These are phyloP conservation scores for Herpetomonas muscarum DNA, from an alignment of 208 protist species.

Conservation along the genomic window DNA sequence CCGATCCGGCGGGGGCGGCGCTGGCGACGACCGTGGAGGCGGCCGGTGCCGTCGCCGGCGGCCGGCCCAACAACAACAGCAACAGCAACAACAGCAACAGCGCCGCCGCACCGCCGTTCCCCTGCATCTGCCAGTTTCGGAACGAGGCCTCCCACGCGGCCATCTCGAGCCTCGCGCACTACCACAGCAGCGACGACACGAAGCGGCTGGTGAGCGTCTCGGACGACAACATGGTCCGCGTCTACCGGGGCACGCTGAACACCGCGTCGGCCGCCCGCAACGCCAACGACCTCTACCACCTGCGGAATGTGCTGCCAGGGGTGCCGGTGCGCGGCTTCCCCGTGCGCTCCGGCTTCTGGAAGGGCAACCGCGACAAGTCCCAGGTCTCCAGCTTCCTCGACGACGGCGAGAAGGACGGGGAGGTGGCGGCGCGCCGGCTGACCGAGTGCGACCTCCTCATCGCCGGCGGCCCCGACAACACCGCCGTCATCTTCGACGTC, in stretches of 20 bases:
- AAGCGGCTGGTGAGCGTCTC: conserved; percentile 67
- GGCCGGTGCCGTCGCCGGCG: background rate
- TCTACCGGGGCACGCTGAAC: conserved; percentile 61
- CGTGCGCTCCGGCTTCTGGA: conserved; percentile 71
- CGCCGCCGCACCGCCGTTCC: conserved; percentile 15
- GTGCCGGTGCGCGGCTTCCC: conserved; percentile 58
- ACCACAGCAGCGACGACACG: conserved; percentile 65
- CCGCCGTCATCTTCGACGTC: conserved; percentile 76
- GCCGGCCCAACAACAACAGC: background rate
- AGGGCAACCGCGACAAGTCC: conserved; percentile 51
- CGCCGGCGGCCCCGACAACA: conserved; percentile 69
- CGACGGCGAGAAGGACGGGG: conserved; percentile 77
- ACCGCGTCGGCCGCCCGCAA: conserved; percentile 19
- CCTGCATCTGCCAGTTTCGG: conserved; percentile 26
- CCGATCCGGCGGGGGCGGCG: background rate
- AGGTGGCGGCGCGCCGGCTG: conserved; percentile 47
- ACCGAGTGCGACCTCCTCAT: conserved; percentile 80
- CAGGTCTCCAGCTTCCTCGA: conserved; percentile 75
- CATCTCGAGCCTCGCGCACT: conserved; percentile 58
- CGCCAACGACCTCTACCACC: conserved; percentile 38
- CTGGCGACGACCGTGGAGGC: background rate
- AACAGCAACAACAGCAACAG: background rate
- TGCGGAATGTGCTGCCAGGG: conserved; percentile 70
- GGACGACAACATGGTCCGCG: conserved; percentile 78
- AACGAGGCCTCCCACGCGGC: conserved; percentile 75